Percentiles rank a stretch among this genome's conserved stretches.
Evolutionary conservation across 2,329 filamentous ascomycete species (phyloP).

Genomic region (Cladosporium sp.): DNA sequence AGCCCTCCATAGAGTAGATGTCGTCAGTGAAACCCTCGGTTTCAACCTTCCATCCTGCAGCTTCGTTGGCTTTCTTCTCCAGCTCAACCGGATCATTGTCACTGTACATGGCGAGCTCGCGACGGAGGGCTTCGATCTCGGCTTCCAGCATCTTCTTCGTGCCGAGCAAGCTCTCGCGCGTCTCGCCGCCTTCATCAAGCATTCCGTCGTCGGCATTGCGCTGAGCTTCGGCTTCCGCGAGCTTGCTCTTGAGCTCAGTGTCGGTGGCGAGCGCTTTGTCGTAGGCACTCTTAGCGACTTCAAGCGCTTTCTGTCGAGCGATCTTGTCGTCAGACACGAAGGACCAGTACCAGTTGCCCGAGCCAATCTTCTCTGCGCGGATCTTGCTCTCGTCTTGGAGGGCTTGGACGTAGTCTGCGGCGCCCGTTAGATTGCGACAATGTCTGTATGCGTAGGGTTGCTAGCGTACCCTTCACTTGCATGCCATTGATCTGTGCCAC

Average conservation of each 20-base stretch:
- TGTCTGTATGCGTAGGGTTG: too few relatives aligned
- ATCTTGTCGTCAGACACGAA: constrained; percentile 58
- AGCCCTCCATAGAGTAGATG: constrained; percentile 44
- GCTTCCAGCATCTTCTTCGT: constrained; percentile 34
- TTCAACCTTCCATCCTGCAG: constrained; percentile 25
- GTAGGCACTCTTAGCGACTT: constrained; percentile 35
- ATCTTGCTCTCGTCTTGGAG: constrained; percentile 59
- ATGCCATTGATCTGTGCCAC: constrained; percentile 62
- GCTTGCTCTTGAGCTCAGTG: constrained; percentile 38
- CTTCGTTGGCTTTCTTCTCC: constrained; percentile 36
- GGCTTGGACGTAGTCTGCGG: constrained; percentile 56
- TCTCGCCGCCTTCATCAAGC: constrained; percentile 30
- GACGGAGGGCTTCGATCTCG: constrained; percentile 36
- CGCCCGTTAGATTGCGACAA: neutral
- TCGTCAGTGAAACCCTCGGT: constrained; percentile 41
- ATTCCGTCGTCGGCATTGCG: constrained; percentile 36
- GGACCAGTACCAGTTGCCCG: constrained; percentile 69
- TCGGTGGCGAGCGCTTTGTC: constrained; percentile 33
- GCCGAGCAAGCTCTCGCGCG: constrained; percentile 35
- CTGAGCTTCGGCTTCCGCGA: constrained; percentile 36
- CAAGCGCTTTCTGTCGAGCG: constrained; percentile 37
- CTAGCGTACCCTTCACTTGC: constrained; percentile 39
- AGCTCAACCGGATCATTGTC: constrained; percentile 44
- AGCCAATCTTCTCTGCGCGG: constrained; percentile 65
- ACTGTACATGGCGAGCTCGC: constrained; percentile 42